Evolutionary conservation across 2,329 filamentous ascomycete genomes (phyloP).

Genomic region (Microdochium bolleyi): DNA sequence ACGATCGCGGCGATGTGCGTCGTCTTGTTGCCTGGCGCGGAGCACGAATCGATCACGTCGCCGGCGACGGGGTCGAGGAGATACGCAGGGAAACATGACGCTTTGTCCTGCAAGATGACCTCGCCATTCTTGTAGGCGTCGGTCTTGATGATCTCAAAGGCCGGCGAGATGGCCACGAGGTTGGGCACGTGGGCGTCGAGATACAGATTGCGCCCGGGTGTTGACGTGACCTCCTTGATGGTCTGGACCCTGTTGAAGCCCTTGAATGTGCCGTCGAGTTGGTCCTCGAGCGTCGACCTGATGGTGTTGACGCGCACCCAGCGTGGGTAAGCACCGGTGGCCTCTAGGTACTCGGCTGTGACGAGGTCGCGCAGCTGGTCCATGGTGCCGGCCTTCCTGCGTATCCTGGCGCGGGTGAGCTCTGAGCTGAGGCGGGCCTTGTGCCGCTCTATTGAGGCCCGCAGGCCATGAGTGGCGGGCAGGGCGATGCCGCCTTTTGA

Average conservation of each 20-base stretch:
- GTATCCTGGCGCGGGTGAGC: conserved; percentile 70
- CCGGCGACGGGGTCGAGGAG: conserved; percentile 69
- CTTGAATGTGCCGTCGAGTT: conserved; percentile 68
- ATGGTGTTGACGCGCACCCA: conserved; percentile 88
- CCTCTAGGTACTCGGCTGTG: conserved; percentile 39
- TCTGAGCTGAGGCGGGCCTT: conserved; percentile 75
- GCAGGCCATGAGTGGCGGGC: conserved; percentile 69
- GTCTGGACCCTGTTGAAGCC: conserved; percentile 48
- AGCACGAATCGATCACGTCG: conserved; percentile 84
- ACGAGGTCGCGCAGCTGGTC: conserved; percentile 56
- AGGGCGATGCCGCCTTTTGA: conserved; percentile 77
- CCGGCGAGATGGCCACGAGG: conserved; percentile 69
- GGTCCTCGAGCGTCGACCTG: conserved; percentile 59
- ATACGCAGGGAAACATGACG: conserved; percentile 92
- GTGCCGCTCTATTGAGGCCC: conserved; percentile 69
- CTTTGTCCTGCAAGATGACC: conserved; percentile 92
- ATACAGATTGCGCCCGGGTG: conserved; percentile 45
- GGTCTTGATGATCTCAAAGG: conserved; percentile 63
- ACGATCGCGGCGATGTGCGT: conserved; percentile 82
- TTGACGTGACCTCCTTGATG: conserved; percentile 46
- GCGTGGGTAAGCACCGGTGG: conserved; percentile 58
- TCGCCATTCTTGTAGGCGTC: conserved; percentile 67
- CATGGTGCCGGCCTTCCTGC: conserved; percentile 60
- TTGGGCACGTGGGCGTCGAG: conserved; percentile 80
- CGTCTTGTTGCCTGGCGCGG: conserved; percentile 95